These are phyloP conservation scores for Jackrogersella multiformis DNA, from an alignment of 495 filamentous ascomycete species.

Conservation along the genomic window DNA sequence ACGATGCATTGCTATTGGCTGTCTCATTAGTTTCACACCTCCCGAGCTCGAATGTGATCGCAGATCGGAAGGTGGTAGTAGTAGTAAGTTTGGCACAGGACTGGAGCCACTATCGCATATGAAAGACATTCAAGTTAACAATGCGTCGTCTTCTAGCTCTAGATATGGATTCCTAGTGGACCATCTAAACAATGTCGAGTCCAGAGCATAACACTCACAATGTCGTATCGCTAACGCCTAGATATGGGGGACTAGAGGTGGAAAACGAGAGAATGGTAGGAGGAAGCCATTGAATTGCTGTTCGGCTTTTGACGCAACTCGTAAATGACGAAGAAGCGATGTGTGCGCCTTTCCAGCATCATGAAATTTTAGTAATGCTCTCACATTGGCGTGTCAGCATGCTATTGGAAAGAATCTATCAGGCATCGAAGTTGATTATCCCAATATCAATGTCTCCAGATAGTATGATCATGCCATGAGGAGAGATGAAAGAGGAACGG, in stretches of 20 bases:
- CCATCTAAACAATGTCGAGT: background rate
- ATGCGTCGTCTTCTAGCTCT: background rate
- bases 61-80: background rate
- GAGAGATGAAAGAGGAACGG: constrained; percentile 6
- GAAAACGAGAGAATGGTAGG: background rate
- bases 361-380: background rate
- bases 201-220: background rate
- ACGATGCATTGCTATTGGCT: background rate
- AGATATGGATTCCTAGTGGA: background rate
- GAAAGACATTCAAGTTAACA: background rate
- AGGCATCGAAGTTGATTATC: background rate
- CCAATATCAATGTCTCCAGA: background rate
- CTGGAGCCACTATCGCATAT: background rate
- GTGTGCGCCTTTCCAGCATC: background rate
- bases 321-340: background rate
- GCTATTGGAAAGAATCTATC: constrained; percentile 3
- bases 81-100: background rate
- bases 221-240: background rate
- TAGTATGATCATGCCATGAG: background rate
- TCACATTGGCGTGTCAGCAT: background rate
- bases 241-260: background rate
- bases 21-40: background rate
- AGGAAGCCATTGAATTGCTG: background rate
- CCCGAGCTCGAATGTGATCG: background rate
- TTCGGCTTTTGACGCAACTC: no score